phyloP scores from a whole-genome alignment of 192 early-diverging fungal species.

The Umbelopsis ramanniana region DNA sequence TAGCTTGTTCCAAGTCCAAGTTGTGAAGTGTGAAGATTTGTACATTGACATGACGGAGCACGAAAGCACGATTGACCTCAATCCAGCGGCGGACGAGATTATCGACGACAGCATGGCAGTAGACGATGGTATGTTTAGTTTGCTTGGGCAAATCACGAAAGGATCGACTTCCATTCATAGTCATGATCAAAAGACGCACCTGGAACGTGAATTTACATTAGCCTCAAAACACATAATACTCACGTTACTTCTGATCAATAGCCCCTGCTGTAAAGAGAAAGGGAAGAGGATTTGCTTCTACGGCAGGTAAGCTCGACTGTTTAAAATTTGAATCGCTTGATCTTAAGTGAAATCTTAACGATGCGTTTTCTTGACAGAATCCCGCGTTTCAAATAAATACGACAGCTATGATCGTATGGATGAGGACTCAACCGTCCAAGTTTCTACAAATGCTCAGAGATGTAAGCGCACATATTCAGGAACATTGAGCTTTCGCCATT shows the following conservation, averaged over 20 bases:
- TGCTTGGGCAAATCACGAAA: not conserved
- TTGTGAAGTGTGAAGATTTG: not conserved
- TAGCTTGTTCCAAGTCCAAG: not conserved
- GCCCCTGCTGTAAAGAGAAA: slow-evolving; percentile 3
- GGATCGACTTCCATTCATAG: not conserved
- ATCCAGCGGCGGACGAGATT: slow-evolving; percentile 19
- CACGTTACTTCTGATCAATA: not conserved
- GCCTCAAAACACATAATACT: not conserved
- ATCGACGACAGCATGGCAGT: slow-evolving; percentile 15
- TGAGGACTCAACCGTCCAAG: slow-evolving; percentile 1
- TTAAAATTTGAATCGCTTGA: not conserved
- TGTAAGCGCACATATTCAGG: not conserved
- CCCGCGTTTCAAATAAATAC: slow-evolving; percentile 8
- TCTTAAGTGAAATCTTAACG: not conserved
- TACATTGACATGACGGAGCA: slow-evolving; percentile 17
- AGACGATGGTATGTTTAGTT: slow-evolving; percentile 12
- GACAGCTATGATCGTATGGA: slow-evolving; percentile 22
- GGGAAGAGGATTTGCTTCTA: slow-evolving; percentile 17
- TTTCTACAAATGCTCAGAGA: slow-evolving; percentile 6
- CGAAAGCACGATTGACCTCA: slow-evolving; percentile 20
- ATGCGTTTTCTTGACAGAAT: not conserved
- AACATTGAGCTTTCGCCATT: no score
- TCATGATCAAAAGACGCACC: not conserved
- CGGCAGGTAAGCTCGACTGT: not conserved
- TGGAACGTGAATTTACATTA: not conserved